phyloP scores from a whole-genome alignment of 1,284 basidiomycete genomes.

The Cryptococcus sp. region DNA sequence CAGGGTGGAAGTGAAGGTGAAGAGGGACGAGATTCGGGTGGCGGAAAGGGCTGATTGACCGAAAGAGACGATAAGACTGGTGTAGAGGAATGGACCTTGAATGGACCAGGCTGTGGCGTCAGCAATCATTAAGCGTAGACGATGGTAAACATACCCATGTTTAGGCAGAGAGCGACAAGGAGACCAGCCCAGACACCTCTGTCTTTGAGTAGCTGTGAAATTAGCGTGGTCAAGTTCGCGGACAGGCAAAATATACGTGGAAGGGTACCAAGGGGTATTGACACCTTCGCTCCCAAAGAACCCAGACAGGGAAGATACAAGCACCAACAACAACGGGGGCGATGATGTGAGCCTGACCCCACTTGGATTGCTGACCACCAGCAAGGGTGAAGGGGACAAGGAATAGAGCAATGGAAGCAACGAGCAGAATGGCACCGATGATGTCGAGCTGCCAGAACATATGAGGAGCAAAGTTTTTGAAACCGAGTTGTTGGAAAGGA shows the following conservation, averaged over 20 bases:
- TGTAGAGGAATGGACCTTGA: slow-evolving; percentile 45
- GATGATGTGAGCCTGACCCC: slow-evolving; percentile 44
- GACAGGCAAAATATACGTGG: slow-evolving; percentile 1
- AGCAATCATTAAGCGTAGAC: not conserved
- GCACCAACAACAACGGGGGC: slow-evolving; percentile 45
- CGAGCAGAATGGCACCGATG: slow-evolving; percentile 44
- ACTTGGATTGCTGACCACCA: slow-evolving; percentile 30
- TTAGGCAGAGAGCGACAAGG: slow-evolving; percentile 44
- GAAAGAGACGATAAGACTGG: slow-evolving; percentile 45
- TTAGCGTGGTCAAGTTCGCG: not conserved
- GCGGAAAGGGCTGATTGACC: slow-evolving; percentile 39
- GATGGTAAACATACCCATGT: slow-evolving; percentile 14
- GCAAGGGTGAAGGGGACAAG: slow-evolving; percentile 49
- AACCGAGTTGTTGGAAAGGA: slow-evolving; percentile 28
- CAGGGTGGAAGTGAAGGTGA: slow-evolving; percentile 48
- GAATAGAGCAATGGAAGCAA: slow-evolving; percentile 43
- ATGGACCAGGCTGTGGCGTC: slow-evolving; percentile 37
- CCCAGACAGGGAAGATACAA: slow-evolving; percentile 29
- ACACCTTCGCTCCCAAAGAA: slow-evolving; percentile 46
- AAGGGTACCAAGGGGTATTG: slow-evolving; percentile 46
- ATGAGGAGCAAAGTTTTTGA: slow-evolving; percentile 36
- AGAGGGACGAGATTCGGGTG: slow-evolving; percentile 46
- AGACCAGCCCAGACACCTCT: slow-evolving; percentile 44
- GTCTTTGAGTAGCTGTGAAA: slow-evolving; percentile 37
- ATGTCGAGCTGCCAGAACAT: slow-evolving; percentile 49